These are phyloP conservation scores for Vitis hybrid DNA, from an alignment of 177 flowering plant species.

Conservation along the genomic window DNA sequence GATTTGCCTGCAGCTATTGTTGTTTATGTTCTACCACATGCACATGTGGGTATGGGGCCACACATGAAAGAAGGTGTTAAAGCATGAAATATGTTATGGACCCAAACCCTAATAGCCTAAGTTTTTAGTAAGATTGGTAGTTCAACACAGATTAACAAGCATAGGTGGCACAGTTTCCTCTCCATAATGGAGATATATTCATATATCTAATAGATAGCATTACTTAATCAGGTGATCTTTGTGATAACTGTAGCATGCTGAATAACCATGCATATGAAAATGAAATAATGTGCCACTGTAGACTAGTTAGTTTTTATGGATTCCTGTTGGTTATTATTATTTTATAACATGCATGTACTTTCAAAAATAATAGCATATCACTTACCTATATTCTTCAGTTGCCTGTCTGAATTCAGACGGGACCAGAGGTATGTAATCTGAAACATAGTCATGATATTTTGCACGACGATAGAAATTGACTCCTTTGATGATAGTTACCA, in stretches of 20 bases:
- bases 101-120: too few relatives aligned
- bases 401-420: conserved; percentile 36
- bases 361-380: background rate
- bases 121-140: too few relatives aligned
- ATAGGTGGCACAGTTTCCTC: too few relatives aligned
- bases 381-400: conserved; percentile 37
- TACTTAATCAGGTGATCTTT: background rate
- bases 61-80: too few relatives aligned
- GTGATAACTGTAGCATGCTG: background rate
- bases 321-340: too few relatives aligned
- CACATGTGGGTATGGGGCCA: too few relatives aligned
- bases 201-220: background rate
- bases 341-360: too few relatives aligned
- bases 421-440: conserved; percentile 59
- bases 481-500: conserved; percentile 54
- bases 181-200: too few relatives aligned
- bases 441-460: conserved; percentile 40
- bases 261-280: background rate
- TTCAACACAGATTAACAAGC: too few relatives aligned
- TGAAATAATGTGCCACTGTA: background rate
- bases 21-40: too few relatives aligned
- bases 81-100: too few relatives aligned
- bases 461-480: conserved; percentile 65
- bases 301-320: background rate
- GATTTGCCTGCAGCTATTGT: too few relatives aligned